Evolutionary conservation across 2,329 filamentous ascomycete species (phyloP).

Genomic region (Colletotrichum cuscutae): DNA sequence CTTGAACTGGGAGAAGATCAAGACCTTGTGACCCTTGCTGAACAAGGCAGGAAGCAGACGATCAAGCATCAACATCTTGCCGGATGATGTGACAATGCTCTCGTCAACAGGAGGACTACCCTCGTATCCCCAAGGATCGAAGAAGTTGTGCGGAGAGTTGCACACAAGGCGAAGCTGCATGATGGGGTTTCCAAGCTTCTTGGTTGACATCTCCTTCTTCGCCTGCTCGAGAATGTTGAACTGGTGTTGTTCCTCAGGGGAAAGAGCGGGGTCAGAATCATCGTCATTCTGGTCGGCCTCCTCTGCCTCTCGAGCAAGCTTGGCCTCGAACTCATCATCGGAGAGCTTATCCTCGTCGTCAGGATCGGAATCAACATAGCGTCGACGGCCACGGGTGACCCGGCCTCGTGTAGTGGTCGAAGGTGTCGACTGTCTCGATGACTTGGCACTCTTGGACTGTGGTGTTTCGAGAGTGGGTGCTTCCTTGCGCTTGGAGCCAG

Average conservation of each 20-base stretch:
- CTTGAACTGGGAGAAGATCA: conserved; percentile 97
- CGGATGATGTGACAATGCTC: conserved; percentile 84
- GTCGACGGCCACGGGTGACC: conserved; percentile 50
- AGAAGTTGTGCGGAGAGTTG: conserved; percentile 96
- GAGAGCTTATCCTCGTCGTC: conserved; percentile 71
- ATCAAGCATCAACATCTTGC: conserved; percentile 96
- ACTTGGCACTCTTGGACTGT: conserved; percentile 75
- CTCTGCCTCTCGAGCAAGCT: conserved; percentile 72
- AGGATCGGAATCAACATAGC: conserved; percentile 66
- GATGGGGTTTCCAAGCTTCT: conserved; percentile 92
- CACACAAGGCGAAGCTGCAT: conserved; percentile 93
- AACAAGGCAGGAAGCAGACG: conserved; percentile 83
- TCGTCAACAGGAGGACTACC: conserved; percentile 75
- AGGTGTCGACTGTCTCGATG: conserved; percentile 81
- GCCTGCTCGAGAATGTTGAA: conserved; percentile 79
- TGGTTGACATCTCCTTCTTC: conserved; percentile 87
- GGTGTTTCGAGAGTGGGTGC: conserved; percentile 45
- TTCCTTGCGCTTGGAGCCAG: conserved; percentile 45
- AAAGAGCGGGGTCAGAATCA: conserved; percentile 43
- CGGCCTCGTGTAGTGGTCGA: conserved; percentile 60
- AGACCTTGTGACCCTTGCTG: conserved; percentile 81
- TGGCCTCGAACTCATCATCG: conserved; percentile 86
- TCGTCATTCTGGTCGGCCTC: conserved; percentile 51
- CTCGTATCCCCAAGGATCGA: conserved; percentile 82
- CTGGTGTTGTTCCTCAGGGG: conserved; percentile 71